Evolutionary conservation across 345 rosid genomes (phyloP).

Genomic region (Psidium friedrichsthalianum): DNA sequence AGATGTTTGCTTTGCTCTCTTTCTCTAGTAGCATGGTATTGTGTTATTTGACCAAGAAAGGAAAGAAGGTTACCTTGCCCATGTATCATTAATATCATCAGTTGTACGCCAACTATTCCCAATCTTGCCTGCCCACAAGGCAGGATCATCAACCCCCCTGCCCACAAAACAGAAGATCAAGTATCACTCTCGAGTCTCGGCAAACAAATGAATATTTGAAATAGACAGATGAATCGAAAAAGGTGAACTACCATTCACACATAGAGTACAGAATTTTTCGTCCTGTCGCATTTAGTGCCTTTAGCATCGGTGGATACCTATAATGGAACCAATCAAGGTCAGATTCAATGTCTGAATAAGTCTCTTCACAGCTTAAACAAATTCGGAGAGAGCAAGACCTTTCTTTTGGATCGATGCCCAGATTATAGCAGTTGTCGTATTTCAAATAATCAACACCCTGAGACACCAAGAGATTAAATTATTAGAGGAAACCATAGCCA

Average conservation of each 20-base stretch:
- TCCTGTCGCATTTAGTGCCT: conserved; percentile 72
- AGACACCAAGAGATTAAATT: conserved; percentile 1
- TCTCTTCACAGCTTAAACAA: conserved; percentile 1
- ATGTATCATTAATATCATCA: conserved; percentile 83
- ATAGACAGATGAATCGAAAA: background rate
- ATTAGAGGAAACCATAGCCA: background rate
- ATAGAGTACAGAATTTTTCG: conserved; percentile 69
- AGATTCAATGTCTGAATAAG: background rate
- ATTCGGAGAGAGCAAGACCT: conserved; percentile 34
- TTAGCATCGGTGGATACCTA: conserved; percentile 96
- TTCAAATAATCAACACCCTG: conserved; percentile 95
- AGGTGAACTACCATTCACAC: conserved; percentile 70
- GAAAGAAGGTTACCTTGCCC: conserved; percentile 68
- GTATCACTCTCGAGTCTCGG: background rate
- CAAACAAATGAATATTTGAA: background rate
- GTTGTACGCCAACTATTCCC: conserved; percentile 99
- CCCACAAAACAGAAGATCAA: background rate
- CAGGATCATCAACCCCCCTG: conserved; percentile 95
- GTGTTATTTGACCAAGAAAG: background rate
- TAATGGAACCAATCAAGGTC: conserved; percentile 7
- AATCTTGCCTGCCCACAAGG: conserved; percentile 84
- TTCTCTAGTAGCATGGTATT: background rate
- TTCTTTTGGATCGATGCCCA: conserved; percentile 59
- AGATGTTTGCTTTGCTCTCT: background rate
- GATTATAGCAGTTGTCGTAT: conserved; percentile 92